phyloP scores from a whole-genome alignment of 345 rosid species.

The Theobroma cacao region DNA sequence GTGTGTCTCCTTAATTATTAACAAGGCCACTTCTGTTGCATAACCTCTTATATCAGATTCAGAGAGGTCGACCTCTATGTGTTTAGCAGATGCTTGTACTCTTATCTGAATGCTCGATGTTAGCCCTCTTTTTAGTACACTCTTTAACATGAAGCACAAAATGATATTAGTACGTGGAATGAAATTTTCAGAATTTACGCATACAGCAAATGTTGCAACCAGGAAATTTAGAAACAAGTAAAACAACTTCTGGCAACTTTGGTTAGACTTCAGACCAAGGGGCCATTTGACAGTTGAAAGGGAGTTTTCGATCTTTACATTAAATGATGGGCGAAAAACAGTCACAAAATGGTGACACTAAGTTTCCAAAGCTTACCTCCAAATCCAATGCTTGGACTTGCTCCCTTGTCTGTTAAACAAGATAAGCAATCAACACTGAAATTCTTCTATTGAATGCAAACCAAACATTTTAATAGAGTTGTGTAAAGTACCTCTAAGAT shows the following conservation, averaged over 20 bases:
- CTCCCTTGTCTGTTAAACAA: conserved; percentile 3
- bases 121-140: neutral
- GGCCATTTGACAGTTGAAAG: neutral
- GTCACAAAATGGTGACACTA: neutral
- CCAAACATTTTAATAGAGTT: neutral
- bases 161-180: neutral
- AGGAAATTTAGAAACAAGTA: neutral
- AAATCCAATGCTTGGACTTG: conserved; percentile 1
- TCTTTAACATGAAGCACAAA: neutral
- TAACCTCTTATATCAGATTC: neutral
- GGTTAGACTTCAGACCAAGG: neutral
- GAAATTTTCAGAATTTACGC: neutral
- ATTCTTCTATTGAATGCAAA: neutral
- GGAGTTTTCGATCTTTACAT: neutral
- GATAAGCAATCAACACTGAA: neutral
- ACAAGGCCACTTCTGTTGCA: conserved; percentile 3
- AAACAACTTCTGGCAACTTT: neutral
- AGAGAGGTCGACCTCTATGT: conserved; percentile 7
- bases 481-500: neutral
- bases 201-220: neutral
- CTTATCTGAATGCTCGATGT: neutral
- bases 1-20: conserved; percentile 1
- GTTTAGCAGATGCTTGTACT: neutral
- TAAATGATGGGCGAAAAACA: neutral
- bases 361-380: neutral